Conservation (phyloP, 2,329 filamentous ascomycete genomes). For the Malbranchea zuffiana region DNA sequence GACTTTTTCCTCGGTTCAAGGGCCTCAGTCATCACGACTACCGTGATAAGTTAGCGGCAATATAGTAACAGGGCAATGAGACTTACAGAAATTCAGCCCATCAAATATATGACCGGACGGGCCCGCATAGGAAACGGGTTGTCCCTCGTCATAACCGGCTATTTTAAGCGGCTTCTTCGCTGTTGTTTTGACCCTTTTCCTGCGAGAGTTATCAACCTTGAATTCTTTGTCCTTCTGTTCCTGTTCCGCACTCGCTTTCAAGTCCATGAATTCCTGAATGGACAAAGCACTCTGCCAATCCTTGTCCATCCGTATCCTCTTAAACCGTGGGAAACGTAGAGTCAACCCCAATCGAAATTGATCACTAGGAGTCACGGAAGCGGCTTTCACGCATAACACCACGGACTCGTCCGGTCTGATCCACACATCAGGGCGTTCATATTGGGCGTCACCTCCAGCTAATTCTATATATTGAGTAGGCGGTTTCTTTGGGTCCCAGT, state of each 20-base stretch:
- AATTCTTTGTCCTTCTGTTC: constrained; percentile 63
- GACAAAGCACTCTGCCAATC: constrained; percentile 72
- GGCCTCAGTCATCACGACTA: constrained; percentile 52
- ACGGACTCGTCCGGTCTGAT: constrained; percentile 81
- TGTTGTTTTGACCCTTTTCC: constrained; percentile 49
- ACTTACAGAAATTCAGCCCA: constrained; percentile 60
- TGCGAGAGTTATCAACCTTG: constrained; percentile 56
- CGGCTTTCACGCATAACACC: constrained; percentile 79
- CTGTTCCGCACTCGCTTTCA: constrained; percentile 59
- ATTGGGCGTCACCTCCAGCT: constrained; percentile 62
- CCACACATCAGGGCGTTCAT: constrained; percentile 81
- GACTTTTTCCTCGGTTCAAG: constrained; percentile 53
- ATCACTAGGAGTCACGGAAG: constrained; percentile 62
- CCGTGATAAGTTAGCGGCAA: constrained; percentile 9
- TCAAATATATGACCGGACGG: constrained; percentile 58
- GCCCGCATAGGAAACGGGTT: constrained; percentile 44
- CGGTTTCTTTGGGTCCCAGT: constrained; percentile 69
- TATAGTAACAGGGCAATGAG: constrained; percentile 2
- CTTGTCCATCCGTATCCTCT: constrained; percentile 68
- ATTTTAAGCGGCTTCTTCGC: constrained; percentile 61
- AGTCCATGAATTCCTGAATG: constrained; percentile 61
- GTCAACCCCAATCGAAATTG: constrained; percentile 69
- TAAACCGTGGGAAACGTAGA: constrained; percentile 84
- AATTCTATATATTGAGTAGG: constrained; percentile 71
- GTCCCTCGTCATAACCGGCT: constrained; percentile 52